phyloP scores from a whole-genome alignment of 805 yeast species.

The Wickerhamomyces canadensis region DNA sequence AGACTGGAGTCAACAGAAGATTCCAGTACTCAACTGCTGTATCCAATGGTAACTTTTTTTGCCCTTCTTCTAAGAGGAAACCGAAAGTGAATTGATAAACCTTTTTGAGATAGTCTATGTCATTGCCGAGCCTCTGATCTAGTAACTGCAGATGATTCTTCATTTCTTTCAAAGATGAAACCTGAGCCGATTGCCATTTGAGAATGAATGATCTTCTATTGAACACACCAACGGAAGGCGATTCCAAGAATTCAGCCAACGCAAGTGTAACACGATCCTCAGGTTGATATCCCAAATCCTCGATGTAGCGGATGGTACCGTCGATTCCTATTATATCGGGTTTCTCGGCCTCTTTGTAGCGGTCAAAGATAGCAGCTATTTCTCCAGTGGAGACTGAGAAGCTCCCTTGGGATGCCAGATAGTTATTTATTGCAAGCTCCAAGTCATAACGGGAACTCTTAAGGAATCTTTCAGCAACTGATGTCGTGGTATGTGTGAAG shows the following conservation, averaged over 20 bases:
- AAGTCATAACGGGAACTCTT: conserved; percentile 18
- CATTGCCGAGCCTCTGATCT: conserved; percentile 27
- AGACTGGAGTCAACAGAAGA: conserved; percentile 42
- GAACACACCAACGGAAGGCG: conserved; percentile 65
- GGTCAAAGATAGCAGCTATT: conserved; percentile 11
- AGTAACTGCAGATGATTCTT: conserved; percentile 29
- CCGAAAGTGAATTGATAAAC: conserved; percentile 71
- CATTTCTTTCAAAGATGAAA: conserved; percentile 43
- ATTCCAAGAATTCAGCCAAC: conserved; percentile 60
- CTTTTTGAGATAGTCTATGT: conserved; percentile 40
- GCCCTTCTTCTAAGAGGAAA: conserved; percentile 56
- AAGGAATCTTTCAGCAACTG: conserved; percentile 21
- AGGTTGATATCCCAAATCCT: conserved; percentile 62
- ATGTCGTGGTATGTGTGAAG: conserved; percentile 20
- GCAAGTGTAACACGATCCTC: conserved; percentile 72
- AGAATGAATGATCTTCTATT: conserved; percentile 40
- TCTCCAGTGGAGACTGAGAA: neutral
- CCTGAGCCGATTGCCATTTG: conserved; percentile 44
- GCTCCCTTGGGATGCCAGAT: conserved; percentile 13
- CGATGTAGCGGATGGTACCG: conserved; percentile 67
- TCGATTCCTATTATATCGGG: conserved; percentile 55
- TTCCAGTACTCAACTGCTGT: conserved; percentile 76
- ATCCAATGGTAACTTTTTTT: conserved; percentile 49
- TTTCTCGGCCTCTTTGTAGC: conserved; percentile 16
- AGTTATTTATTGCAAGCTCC: conserved; percentile 25